phyloP scores from a whole-genome alignment of 2,329 filamentous ascomycete genomes.

The Aciculosporium take region DNA sequence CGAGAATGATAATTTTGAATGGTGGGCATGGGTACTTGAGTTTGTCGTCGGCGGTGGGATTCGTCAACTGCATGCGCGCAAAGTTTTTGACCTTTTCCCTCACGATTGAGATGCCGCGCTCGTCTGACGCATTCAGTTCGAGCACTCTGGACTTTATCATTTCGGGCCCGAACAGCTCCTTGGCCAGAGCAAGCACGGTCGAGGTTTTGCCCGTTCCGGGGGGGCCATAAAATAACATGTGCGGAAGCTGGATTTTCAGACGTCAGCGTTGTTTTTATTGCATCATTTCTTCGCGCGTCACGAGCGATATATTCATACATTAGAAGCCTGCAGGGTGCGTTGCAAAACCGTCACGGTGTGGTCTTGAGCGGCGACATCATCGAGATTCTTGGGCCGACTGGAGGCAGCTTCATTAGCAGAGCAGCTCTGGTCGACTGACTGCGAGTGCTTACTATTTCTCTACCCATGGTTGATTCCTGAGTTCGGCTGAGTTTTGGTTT shows the following conservation, averaged over 20 bases:
- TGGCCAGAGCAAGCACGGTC: slow-evolving; percentile 90
- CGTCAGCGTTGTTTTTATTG: neutral
- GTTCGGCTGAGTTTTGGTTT: slow-evolving; percentile 42
- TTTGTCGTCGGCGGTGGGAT: slow-evolving; percentile 56
- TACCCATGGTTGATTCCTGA: slow-evolving; percentile 78
- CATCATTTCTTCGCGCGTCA: neutral
- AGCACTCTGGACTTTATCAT: slow-evolving; percentile 90
- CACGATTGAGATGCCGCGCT: slow-evolving; percentile 93
- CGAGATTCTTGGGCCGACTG: slow-evolving; percentile 84
- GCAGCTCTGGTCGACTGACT: neutral
- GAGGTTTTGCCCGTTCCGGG: slow-evolving; percentile 97
- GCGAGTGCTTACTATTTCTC: slow-evolving; percentile 77
- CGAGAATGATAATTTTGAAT: slow-evolving; percentile 97
- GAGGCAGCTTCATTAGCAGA: neutral
- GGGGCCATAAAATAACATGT: slow-evolving; percentile 98
- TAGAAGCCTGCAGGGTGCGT: slow-evolving; percentile 84
- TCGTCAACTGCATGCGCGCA: slow-evolving; percentile 83
- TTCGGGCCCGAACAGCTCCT: slow-evolving; percentile 92
- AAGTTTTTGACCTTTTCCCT: slow-evolving; percentile 98
- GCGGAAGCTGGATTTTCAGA: slow-evolving; percentile 49
- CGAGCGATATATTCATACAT: slow-evolving; percentile 36
- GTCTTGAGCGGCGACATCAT: slow-evolving; percentile 93
- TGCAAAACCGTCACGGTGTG: slow-evolving; percentile 90
- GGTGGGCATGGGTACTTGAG: slow-evolving; percentile 79
- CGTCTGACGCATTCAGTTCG: slow-evolving; percentile 96